Evolutionary conservation across 2,329 filamentous ascomycete genomes (phyloP).

Genomic region (Pseudocercospora fuligena): DNA sequence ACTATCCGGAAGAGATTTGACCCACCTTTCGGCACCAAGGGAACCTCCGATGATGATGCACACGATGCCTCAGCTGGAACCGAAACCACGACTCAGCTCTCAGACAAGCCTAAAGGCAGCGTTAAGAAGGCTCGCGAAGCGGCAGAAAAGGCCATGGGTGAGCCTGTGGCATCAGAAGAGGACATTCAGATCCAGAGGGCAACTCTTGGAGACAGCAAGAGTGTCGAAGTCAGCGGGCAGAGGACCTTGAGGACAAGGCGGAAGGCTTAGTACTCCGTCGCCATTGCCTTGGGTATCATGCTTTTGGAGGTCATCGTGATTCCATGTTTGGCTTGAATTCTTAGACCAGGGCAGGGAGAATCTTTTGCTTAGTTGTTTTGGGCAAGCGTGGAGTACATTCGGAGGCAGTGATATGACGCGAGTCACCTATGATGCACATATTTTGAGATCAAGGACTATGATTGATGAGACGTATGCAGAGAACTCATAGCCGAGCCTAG

Average conservation of each 20-base stretch:
- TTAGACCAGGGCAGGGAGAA: background rate
- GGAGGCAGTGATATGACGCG: background rate
- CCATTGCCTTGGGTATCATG: slow-evolving; percentile 10
- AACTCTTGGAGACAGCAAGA: slow-evolving; percentile 24
- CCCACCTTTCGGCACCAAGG: slow-evolving; percentile 54
- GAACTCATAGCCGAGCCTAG: background rate
- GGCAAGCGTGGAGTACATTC: slow-evolving; percentile 6
- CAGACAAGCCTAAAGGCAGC: slow-evolving; percentile 26
- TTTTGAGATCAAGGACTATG: background rate
- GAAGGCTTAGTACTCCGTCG: slow-evolving; percentile 26
- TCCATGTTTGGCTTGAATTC: background rate
- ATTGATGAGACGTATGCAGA: background rate
- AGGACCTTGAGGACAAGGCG: slow-evolving; percentile 30
- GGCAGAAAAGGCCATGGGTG: slow-evolving; percentile 30
- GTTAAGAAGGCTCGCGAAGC: slow-evolving; percentile 32
- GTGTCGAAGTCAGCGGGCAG: slow-evolving; percentile 25
- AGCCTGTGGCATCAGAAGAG: slow-evolving; percentile 16
- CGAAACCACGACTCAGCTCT: background rate
- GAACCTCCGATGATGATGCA: slow-evolving; percentile 33
- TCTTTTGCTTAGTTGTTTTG: background rate
- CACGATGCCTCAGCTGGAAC: slow-evolving; percentile 18
- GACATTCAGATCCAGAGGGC: slow-evolving; percentile 22
- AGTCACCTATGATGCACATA: background rate
- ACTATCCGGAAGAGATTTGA: slow-evolving; percentile 78
- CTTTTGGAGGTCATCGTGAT: background rate